Conservation (phyloP, 306 rosid species). For the Prunus kanzakura region DNA sequence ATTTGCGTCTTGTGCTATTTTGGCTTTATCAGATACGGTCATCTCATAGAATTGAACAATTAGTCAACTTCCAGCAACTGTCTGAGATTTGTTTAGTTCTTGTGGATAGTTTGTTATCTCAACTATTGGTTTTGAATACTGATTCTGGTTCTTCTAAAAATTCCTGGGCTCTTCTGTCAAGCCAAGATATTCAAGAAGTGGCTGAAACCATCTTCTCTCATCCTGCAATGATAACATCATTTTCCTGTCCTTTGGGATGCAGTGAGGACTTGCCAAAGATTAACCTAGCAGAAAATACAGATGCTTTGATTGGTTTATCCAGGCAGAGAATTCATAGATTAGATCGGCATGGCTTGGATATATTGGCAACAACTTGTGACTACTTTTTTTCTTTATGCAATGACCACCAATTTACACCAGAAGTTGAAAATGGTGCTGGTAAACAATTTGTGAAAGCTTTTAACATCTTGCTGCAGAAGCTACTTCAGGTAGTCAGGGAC, state of each 20-base stretch:
- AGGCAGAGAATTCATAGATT: slow-evolving; percentile 39
- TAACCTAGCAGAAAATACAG: slow-evolving; percentile 26
- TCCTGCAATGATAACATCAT: slow-evolving; percentile 54
- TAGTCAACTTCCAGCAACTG: slow-evolving; percentile 43
- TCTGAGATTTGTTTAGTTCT: slow-evolving; percentile 57
- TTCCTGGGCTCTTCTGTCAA: slow-evolving; percentile 35
- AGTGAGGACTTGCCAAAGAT: slow-evolving; percentile 27
- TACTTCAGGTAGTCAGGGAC: slow-evolving; percentile 47
- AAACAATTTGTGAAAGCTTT: slow-evolving; percentile 45
- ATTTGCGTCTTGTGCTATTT: slow-evolving; percentile 64
- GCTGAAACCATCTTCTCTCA: slow-evolving; percentile 58
- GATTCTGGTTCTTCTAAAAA: slow-evolving; percentile 28
- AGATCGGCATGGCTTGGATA: slow-evolving; percentile 49
- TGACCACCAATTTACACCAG: slow-evolving; percentile 29
- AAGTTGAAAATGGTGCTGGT: slow-evolving; percentile 31
- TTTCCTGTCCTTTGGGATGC: slow-evolving; percentile 51
- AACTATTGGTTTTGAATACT: slow-evolving; percentile 39
- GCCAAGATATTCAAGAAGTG: slow-evolving; percentile 46
- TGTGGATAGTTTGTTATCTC: slow-evolving; percentile 37
- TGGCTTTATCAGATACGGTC: slow-evolving; percentile 63
- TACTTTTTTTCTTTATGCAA: slow-evolving; percentile 41
- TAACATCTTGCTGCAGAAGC: slow-evolving; percentile 41
- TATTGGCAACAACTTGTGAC: slow-evolving; percentile 58
- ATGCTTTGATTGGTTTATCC: slow-evolving; percentile 38
- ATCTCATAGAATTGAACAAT: slow-evolving; percentile 40